Base-by-base conservation (phyloP, 2,329 filamentous ascomycete genomes). In the Aspergillus hortae region DNA sequence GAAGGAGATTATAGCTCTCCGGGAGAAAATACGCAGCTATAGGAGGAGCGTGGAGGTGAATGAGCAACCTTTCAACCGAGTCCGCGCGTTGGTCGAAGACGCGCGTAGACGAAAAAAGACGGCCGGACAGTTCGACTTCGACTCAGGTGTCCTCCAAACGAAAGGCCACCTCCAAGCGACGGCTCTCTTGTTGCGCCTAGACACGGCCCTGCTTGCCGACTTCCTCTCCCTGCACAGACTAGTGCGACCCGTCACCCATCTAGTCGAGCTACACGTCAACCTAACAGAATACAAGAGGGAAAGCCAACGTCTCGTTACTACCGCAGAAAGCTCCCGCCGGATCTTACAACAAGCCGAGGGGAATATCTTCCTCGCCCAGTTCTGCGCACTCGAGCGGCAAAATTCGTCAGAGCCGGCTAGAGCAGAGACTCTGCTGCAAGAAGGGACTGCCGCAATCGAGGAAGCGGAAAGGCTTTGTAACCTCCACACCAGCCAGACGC, bases 321-420 rank as follows among this genome's bases (percentile, higher is more conserved):
- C 62, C 0, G 77, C 80, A 0, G 50, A 11, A 1, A 25, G 9
- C 11, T 46, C 48, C 17, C 11, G 2, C 0, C 44, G 54, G 21
- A 17, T 53, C 25, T 2, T 48, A n/a, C 48, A 52, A 70, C 65
- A 78, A 53, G 71, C 75, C 0, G 79, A 84, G 58, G 78, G 73
- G 0, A 70, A 78, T 42, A 66, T 84, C 19, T 80, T 78, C 57
- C 74, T 70, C 19, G 77, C 77, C 0, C 73, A 77, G 5, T 74
- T 80, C 38, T 76, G 72, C 32, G 74, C 72, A 3, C 64, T 83
- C 4, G 74, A 77, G 36, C 51, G 44, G 11, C 55, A 55, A 10
- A 44, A 33, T 43, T 2, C 36, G 11, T 12, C 23, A 2, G 46
- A 54, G 2, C 42, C 46, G 30, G 14, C 27, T 15, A 25, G 49